These are phyloP conservation scores for Leishmania martiniquensis DNA, from an alignment of 208 protist genomes.

Conservation along the genomic window DNA sequence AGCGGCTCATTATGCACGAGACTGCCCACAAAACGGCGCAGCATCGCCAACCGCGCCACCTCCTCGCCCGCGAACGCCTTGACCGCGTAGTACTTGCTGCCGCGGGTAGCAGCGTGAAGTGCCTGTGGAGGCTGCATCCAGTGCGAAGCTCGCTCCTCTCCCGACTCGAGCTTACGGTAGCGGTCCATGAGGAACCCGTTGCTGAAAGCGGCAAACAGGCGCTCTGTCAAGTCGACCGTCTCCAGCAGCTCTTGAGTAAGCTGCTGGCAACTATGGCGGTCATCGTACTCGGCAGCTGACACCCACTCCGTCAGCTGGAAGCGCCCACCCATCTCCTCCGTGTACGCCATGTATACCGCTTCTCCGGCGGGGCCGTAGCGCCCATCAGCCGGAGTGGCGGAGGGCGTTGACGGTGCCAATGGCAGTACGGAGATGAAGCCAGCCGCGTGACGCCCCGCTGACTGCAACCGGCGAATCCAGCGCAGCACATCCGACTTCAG, in stretches of 20 bases:
- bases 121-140: slow-evolving; percentile 38
- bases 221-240: slow-evolving; percentile 42
- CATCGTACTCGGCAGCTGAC: slow-evolving; percentile 43
- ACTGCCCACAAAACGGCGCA: slow-evolving; percentile 34
- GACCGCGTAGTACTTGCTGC: slow-evolving; percentile 2
- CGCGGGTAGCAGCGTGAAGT: slow-evolving; percentile 12
- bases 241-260: slow-evolving; percentile 54
- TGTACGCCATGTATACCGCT: slow-evolving; percentile 39
- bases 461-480: slow-evolving; percentile 17
- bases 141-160: slow-evolving; percentile 34
- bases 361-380: neutral
- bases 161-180: slow-evolving; percentile 43
- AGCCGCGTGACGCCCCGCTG: slow-evolving; percentile 9
- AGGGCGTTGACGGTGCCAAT: neutral
- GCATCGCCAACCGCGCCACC: slow-evolving; percentile 25
- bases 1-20: slow-evolving; percentile 36
- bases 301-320: slow-evolving; percentile 59
- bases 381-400: neutral
- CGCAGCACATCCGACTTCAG: slow-evolving; percentile 21
- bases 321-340: slow-evolving; percentile 46
- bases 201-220: slow-evolving; percentile 57
- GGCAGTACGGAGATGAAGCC: neutral
- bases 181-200: slow-evolving; percentile 48
- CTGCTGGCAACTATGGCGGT: slow-evolving; percentile 51
- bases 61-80: slow-evolving; percentile 28